These are phyloP conservation scores for Pelargonium fulgidum DNA, from an alignment of 441 rosid genomes.

Conservation along the genomic window DNA sequence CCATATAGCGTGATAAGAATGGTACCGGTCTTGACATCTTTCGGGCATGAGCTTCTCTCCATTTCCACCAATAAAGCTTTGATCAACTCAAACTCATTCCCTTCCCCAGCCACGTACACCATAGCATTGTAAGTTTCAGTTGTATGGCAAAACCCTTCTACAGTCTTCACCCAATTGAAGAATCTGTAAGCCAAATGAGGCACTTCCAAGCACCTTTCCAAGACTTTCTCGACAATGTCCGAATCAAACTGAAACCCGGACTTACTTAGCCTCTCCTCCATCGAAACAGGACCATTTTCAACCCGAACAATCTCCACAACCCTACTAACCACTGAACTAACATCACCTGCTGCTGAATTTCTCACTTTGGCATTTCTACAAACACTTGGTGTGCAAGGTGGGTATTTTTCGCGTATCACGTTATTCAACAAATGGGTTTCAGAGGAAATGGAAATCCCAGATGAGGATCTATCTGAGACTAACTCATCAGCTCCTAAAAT, in stretches of 20 bases:
- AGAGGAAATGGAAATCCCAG: conserved; percentile 24
- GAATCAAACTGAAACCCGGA: conserved; percentile 37
- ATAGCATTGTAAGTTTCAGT: conserved; percentile 43
- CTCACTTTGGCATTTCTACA: conserved; percentile 39
- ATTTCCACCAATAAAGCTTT: conserved; percentile 50
- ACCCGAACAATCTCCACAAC: conserved; percentile 45
- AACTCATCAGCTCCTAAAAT: conserved; percentile 42
- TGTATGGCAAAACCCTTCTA: conserved; percentile 39
- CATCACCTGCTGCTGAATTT: conserved; percentile 28
- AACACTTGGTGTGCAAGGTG: conserved; percentile 35
- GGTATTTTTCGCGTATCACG: conserved; percentile 3
- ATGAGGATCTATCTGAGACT: conserved; percentile 23
- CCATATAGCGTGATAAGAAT: conserved; percentile 56
- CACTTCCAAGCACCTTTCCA: conserved; percentile 66
- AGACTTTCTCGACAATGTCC: conserved; percentile 57
- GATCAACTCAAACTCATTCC: conserved; percentile 34
- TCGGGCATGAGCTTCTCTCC: conserved; percentile 46
- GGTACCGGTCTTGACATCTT: conserved; percentile 52
- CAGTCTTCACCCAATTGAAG: conserved; percentile 54
- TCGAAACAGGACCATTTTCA: conserved; percentile 30
- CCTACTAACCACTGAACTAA: conserved; percentile 43
- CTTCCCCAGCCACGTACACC: conserved; percentile 55
- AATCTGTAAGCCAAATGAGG: conserved; percentile 67
- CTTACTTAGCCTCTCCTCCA: conserved; percentile 58
- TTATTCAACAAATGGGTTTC: conserved; percentile 2